These are phyloP conservation scores for Silene uniflora DNA, from an alignment of 148 eudicot species.

Conservation along the genomic window DNA sequence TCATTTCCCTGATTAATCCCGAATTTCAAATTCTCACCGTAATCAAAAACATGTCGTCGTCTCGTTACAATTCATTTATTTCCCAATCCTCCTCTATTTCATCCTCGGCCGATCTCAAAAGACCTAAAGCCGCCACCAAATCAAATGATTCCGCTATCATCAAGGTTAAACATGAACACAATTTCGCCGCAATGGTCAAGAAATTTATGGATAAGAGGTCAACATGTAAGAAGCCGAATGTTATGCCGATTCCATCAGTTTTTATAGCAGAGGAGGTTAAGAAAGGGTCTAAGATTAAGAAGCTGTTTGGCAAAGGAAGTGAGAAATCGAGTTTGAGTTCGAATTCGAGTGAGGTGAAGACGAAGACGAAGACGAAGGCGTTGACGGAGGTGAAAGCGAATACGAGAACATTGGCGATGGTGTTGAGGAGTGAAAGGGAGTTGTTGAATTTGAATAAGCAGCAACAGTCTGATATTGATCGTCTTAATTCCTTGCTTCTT, in stretches of 20 bases:
- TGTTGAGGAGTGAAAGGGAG: constrained; percentile 89
- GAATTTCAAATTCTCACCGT: background rate
- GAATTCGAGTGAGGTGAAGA: constrained; percentile 24
- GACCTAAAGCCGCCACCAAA: constrained; percentile 17
- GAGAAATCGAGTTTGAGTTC: constrained; percentile 20
- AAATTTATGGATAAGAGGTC: constrained; percentile 51
- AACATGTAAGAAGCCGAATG: background rate
- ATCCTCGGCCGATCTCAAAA: constrained; percentile 33
- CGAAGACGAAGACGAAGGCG: constrained; percentile 38
- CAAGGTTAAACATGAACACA: constrained; percentile 38
- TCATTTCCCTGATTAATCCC: background rate
- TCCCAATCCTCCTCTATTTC: constrained; percentile 26
- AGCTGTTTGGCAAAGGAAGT: constrained; percentile 49
- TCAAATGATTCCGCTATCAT: constrained; percentile 32
- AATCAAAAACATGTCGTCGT: constrained; percentile 5
- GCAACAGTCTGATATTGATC: constrained; percentile 47
- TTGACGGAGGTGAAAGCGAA: constrained; percentile 73
- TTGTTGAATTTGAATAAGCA: constrained; percentile 61
- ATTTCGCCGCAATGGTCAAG: constrained; percentile 63
- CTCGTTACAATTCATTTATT: constrained; percentile 55
- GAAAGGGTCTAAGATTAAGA: constrained; percentile 38
- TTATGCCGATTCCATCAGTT: constrained; percentile 29
- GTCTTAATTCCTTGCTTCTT: constrained; percentile 47
- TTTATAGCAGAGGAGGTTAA: constrained; percentile 57
- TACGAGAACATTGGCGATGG: constrained; percentile 81